A percentile compares a stretch with the other conserved stretches of the same genome.
Conservation (phyloP, 108 stramenopile genomes). For the Nannochloropsis salina region DNA sequence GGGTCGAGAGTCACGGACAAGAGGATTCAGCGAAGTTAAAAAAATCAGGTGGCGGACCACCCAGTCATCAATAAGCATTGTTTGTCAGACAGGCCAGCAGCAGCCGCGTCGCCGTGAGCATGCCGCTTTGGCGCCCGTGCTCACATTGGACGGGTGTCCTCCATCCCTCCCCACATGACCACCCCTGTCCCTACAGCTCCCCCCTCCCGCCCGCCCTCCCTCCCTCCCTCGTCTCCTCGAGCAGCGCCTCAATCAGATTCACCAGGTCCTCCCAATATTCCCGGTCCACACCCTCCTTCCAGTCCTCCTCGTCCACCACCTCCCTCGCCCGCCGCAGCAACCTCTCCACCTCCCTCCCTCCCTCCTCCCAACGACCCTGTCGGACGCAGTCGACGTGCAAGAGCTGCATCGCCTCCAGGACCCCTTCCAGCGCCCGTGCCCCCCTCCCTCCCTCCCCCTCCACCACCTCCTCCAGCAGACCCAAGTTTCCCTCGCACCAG, state of each 20-base stretch:
- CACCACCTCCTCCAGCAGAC: slow-evolving; percentile 22
- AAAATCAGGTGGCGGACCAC: not conserved
- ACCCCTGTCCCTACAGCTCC: not conserved
- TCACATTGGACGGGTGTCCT: not conserved
- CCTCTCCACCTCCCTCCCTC: not conserved
- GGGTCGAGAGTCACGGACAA: no score
- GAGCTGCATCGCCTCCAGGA: slow-evolving; percentile 21
- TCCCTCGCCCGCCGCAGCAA: not conserved
- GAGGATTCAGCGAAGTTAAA: not conserved
- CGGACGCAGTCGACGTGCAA: slow-evolving; percentile 25
- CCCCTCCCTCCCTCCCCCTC: slow-evolving; percentile 21
- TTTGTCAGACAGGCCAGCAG: not conserved
- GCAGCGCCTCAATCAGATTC: not conserved
- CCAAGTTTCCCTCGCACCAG: slow-evolving; percentile 9
- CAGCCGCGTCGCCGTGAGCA: no score
- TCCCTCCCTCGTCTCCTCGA: not conserved
- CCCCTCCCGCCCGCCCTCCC: not conserved
- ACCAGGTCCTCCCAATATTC: not conserved
- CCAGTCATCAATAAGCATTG: not conserved
- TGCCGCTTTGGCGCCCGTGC: no score
- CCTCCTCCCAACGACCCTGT: slow-evolving; percentile 19
- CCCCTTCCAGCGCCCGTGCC: slow-evolving; percentile 29
- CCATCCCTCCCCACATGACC: not conserved
- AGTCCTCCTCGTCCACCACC: not conserved
- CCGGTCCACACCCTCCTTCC: not conserved